Evolutionary conservation across 192 early-diverging fungal species (phyloP).

Genomic region (Backusella tarrabulga): DNA sequence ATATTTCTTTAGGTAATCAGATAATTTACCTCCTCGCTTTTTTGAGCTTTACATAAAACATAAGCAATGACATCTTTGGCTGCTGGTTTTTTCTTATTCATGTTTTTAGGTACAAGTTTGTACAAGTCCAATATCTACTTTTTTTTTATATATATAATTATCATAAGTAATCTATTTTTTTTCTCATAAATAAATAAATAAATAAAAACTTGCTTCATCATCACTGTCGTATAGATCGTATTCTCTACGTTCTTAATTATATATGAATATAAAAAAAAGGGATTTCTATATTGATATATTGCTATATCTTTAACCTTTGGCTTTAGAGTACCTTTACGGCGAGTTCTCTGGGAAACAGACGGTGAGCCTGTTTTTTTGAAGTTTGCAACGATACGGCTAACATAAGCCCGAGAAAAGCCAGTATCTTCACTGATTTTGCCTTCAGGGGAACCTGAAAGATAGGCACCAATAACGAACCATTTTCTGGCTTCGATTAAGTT

Average conservation of each 20-base stretch:
- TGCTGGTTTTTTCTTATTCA: background rate
- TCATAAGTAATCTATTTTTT: background rate
- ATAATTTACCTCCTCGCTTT: background rate
- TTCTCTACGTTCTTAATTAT: constrained; percentile 2
- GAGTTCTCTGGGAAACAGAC: background rate
- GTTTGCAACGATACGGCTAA: background rate
- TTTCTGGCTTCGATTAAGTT: background rate
- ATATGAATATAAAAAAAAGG: background rate
- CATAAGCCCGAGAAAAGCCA: background rate
- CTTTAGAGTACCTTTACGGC: background rate
- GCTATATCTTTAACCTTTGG: background rate
- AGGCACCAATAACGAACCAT: constrained; percentile 7
- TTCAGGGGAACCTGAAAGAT: background rate
- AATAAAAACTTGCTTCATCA: background rate
- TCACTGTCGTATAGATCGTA: constrained; percentile 1
- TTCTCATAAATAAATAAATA: background rate
- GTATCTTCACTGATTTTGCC: background rate
- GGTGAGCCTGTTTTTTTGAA: constrained; percentile 12
- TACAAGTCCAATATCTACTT: constrained; percentile 1
- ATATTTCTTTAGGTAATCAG: background rate
- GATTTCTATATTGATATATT: background rate
- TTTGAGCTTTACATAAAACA: constrained; percentile 10
- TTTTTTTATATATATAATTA: background rate
- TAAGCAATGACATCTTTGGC: constrained; percentile 11
- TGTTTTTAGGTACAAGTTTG: background rate